Percentiles rank a stretch among this genome's conserved stretches.
Evolutionary conservation across 495 filamentous ascomycete genomes (phyloP).

Genomic region (Aspergillus steynii): DNA sequence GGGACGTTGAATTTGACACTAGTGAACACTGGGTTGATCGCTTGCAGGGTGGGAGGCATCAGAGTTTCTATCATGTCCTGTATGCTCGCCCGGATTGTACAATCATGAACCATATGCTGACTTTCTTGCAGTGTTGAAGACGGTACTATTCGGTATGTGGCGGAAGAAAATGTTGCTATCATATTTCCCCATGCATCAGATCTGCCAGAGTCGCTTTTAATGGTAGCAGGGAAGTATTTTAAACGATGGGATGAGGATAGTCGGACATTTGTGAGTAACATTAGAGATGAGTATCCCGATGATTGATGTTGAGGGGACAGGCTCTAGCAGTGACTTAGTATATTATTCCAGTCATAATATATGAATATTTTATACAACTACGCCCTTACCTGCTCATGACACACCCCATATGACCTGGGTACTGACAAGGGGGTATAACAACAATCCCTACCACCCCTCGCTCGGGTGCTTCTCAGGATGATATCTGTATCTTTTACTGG

Average conservation of each 20-base stretch:
- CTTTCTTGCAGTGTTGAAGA: conserved; percentile 61
- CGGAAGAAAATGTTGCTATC: conserved; percentile 81
- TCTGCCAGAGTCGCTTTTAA: conserved; percentile 55
- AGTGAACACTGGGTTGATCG: conserved; percentile 60
- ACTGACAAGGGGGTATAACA: too few relatives aligned
- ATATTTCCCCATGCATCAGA: conserved; percentile 50
- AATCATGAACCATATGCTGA: conserved; percentile 6
- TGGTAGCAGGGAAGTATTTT: conserved; percentile 81
- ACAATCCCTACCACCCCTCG: too few relatives aligned
- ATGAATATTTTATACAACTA: too few relatives aligned
- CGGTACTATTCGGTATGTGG: conserved; percentile 71
- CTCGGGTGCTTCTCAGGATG: too few relatives aligned
- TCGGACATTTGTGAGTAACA: conserved; percentile 79
- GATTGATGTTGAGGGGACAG: conserved; percentile 47
- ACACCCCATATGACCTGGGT: too few relatives aligned
- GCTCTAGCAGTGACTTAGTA: too few relatives aligned
- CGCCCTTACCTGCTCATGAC: too few relatives aligned
- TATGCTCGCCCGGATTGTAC: conserved; percentile 44
- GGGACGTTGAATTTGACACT: conserved; percentile 65
- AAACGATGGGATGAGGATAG: conserved; percentile 75
- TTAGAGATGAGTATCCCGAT: conserved; percentile 82
- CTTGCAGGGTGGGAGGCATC: conserved; percentile 60
- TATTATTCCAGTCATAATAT: too few relatives aligned
- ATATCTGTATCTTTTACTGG: too few relatives aligned
- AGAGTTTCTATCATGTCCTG: conserved; percentile 85